phyloP scores from a whole-genome alignment of 2,329 filamentous ascomycete species.

The Trichoderma hamatum region DNA sequence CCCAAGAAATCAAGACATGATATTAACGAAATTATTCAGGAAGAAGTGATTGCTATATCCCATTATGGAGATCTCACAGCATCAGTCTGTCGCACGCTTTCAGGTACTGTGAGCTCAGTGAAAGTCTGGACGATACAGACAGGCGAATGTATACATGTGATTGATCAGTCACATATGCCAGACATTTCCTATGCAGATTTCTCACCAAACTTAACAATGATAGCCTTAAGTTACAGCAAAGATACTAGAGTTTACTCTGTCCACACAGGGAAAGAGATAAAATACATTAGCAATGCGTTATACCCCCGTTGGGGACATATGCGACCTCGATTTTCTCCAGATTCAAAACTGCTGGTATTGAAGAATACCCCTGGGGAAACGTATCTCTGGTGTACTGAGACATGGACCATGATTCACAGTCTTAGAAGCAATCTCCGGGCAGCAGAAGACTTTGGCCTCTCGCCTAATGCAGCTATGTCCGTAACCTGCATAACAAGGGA shows the following conservation, averaged over 20 bases:
- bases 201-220: neutral
- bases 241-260: neutral
- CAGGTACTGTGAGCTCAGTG: neutral
- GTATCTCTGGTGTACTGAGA: neutral
- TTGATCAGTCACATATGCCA: neutral
- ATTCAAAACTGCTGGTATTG: neutral
- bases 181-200: neutral
- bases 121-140: neutral
- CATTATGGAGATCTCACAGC: neutral
- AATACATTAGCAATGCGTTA: neutral
- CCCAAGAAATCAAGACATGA: too few species aligned
- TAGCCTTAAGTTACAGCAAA: neutral
- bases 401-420: neutral
- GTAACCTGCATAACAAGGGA: rapidly evolving
- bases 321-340: neutral
- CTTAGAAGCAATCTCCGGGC: neutral
- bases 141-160: neutral
- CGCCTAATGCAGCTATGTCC: neutral
- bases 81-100: neutral
- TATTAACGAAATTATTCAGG: too few species aligned
- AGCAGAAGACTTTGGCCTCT: neutral
- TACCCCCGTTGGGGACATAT: too few species aligned
- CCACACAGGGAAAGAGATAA: neutral
- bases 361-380: neutral
- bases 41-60: neutral